Evolutionary conservation across 495 filamentous ascomycete species (phyloP).

Genomic region (Coniosporium apollinis): DNA sequence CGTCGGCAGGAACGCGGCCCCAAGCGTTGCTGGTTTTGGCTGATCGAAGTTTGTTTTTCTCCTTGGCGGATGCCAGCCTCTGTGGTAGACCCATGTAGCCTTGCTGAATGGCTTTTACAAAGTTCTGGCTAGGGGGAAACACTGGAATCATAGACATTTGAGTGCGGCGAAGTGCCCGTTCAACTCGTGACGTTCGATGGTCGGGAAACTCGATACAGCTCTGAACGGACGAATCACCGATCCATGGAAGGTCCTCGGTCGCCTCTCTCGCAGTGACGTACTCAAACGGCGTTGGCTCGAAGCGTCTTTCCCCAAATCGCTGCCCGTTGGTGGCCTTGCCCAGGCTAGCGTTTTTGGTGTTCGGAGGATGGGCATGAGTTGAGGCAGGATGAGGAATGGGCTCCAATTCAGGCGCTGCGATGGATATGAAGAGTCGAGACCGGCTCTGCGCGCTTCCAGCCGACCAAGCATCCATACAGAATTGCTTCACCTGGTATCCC

Average conservation of each 20-base stretch:
- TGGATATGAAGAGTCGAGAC: conserved; percentile 45
- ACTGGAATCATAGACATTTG: conserved; percentile 26
- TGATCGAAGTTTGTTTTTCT: conserved; percentile 5
- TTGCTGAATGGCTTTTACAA: conserved; percentile 17
- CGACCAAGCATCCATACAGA: conserved; percentile 49
- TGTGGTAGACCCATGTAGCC: conserved; percentile 20
- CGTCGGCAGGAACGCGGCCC: conserved; percentile 31
- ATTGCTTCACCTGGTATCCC: conserved; percentile 53
- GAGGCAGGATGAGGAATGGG: conserved; percentile 35
- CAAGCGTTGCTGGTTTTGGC: conserved; percentile 25
- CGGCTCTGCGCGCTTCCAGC: conserved; percentile 45
- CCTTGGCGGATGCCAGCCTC: conserved; percentile 14
- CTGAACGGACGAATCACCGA: conserved; percentile 36
- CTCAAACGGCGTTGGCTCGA: conserved; percentile 37
- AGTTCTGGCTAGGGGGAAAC: conserved; percentile 10
- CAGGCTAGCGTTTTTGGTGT: conserved; percentile 21
- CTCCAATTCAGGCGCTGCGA: conserved; percentile 42
- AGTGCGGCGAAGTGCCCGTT: conserved; percentile 10
- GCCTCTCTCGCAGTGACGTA: conserved; percentile 32
- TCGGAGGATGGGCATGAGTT: conserved; percentile 37
- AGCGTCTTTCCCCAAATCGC: conserved; percentile 35
- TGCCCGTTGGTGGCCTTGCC: conserved; percentile 44
- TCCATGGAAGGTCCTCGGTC: conserved; percentile 39
- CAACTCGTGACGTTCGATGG: conserved; percentile 30
- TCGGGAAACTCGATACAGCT: conserved; percentile 44